Conservation (phyloP, 129 eudicot species). For the Heracleum sosnowskyi region DNA sequence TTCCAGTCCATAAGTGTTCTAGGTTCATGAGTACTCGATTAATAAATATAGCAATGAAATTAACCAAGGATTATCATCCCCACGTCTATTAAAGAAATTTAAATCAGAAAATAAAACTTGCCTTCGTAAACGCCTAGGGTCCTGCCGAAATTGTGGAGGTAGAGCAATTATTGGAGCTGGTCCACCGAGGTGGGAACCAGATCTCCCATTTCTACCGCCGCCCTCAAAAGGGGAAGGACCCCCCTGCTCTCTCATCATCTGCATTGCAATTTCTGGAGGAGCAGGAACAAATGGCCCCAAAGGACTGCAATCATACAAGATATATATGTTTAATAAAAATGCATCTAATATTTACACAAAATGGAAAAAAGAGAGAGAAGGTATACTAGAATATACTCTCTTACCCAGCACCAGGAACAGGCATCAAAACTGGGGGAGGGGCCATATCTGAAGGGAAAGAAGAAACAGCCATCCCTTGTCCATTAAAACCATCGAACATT, state of each 20-base stretch:
- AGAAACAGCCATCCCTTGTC: slow-evolving; percentile 63
- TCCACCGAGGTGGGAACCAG: slow-evolving; percentile 49
- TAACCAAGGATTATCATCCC: background rate
- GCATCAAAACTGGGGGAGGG: slow-evolving; percentile 96
- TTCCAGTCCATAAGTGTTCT: background rate
- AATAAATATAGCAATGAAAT: background rate
- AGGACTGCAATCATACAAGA: slow-evolving; percentile 46
- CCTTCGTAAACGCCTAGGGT: slow-evolving; percentile 92
- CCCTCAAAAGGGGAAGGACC: slow-evolving; percentile 87
- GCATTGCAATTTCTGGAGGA: slow-evolving; percentile 99
- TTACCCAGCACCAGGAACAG: slow-evolving; percentile 99
- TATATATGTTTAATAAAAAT: background rate
- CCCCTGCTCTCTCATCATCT: slow-evolving; percentile 89
- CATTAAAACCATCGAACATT: slow-evolving; percentile 75
- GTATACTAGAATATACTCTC: background rate
- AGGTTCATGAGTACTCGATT: background rate
- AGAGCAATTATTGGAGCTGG: slow-evolving; percentile 69
- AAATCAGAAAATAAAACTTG: slow-evolving; percentile 12
- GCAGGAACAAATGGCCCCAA: slow-evolving; percentile 99
- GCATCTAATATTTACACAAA: background rate
- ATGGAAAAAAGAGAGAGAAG: background rate
- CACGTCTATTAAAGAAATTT: background rate
- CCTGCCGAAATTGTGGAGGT: slow-evolving; percentile 82
- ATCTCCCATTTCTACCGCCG: slow-evolving; percentile 63
- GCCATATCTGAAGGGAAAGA: slow-evolving; percentile 80